Percentiles rank a stretch among this genome's conserved stretches.
Conservation (phyloP, 148 eudicot species). For the Vaccinium vitisidaea region DNA sequence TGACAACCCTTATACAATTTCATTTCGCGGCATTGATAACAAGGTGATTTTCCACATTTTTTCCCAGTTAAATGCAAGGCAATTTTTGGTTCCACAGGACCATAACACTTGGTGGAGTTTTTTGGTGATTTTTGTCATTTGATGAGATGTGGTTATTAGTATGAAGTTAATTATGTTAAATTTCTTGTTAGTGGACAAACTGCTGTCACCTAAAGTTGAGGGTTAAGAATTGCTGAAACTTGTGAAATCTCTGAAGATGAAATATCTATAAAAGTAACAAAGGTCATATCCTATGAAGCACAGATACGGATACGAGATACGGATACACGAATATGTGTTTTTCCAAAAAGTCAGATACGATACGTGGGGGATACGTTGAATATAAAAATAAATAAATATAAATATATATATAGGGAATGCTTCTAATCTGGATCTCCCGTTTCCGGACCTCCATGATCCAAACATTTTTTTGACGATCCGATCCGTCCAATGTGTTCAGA, state of each 20-base stretch:
- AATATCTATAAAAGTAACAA: background rate
- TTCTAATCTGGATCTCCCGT: too few relatives aligned
- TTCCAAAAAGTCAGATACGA: too few relatives aligned
- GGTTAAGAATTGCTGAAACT: background rate
- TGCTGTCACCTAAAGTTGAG: background rate
- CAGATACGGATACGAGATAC: too few relatives aligned
- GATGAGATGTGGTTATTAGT: slow-evolving; percentile 7
- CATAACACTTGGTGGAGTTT: background rate
- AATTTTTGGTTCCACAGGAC: background rate
- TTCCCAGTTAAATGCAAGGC: background rate
- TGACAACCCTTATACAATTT: slow-evolving; percentile 77
- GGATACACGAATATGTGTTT: too few relatives aligned
- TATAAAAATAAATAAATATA: too few relatives aligned
- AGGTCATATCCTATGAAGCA: background rate
- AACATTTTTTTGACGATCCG: too few relatives aligned
- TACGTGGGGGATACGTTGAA: too few relatives aligned
- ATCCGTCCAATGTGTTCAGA: too few relatives aligned
- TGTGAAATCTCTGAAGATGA: background rate
- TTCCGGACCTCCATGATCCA: too few relatives aligned
- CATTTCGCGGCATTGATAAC: slow-evolving; percentile 97
- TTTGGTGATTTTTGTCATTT: background rate
- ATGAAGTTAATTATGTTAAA: background rate
- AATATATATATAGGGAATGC: too few relatives aligned
- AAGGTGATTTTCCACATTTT: slow-evolving; percentile 50
- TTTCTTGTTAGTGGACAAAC: background rate